Percentiles rank a stretch among this genome's conserved stretches.
phyloP scores from a whole-genome alignment of 2,329 filamentous ascomycete species.

The Alternaria solani region DNA sequence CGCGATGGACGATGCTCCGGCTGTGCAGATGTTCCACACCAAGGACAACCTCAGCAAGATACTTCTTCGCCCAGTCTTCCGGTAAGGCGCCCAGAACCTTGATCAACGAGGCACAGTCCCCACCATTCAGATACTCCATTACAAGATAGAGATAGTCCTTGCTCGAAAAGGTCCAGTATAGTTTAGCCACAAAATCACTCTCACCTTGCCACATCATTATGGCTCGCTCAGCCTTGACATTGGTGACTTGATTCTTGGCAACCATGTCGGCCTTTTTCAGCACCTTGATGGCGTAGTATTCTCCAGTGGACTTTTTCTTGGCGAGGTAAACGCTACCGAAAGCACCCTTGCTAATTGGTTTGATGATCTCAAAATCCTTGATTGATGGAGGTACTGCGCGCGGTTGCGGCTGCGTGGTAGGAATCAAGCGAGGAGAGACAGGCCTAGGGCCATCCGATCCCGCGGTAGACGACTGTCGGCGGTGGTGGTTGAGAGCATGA shows the following conservation, averaged over 20 bases:
- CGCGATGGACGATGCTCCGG: constrained; percentile 93
- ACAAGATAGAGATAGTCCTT: constrained; percentile 98
- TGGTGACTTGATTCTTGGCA: constrained; percentile 98
- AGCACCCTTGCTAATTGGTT: constrained; percentile 97
- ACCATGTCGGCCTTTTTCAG: constrained; percentile 99
- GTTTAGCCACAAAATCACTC: constrained; percentile 97
- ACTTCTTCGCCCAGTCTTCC: constrained; percentile 98
- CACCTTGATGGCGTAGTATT: constrained; percentile 99
- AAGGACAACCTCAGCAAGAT: constrained; percentile 94
- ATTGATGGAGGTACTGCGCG: constrained; percentile 93
- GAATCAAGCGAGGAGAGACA: constrained; percentile 80
- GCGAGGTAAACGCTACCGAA: constrained; percentile 98
- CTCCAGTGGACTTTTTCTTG: constrained; percentile 97
- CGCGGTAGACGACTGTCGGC: constrained; percentile 89
- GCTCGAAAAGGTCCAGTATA: constrained; percentile 99
- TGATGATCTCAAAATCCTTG: constrained; percentile 99
- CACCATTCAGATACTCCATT: constrained; percentile 98
- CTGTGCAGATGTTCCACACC: constrained; percentile 96
- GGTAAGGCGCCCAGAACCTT: constrained; percentile 91
- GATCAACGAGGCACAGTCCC: constrained; percentile 94
- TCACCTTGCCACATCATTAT: constrained; percentile 99
- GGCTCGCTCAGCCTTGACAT: constrained; percentile 96
- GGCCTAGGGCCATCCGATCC: constrained; percentile 75
- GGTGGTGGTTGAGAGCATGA: constrained; percentile 71
- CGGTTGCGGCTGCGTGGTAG: constrained; percentile 81